Conservation (phyloP, 2,329 filamentous ascomycete species). For the Neophaeococcomyces aloes region DNA sequence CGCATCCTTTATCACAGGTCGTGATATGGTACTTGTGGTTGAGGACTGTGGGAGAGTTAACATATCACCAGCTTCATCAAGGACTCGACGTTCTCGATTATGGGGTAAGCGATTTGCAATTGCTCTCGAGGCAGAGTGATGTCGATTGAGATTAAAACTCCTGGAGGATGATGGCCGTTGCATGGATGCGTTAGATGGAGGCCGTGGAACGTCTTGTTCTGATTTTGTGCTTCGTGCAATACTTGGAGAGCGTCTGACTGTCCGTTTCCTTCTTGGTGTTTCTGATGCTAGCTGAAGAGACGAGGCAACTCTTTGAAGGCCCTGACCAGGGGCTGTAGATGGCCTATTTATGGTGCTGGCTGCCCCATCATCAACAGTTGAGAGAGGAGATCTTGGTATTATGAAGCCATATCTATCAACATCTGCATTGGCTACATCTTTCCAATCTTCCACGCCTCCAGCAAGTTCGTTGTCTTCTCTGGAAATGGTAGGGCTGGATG, state of each 20-base stretch:
- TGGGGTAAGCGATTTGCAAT: constrained; percentile 44
- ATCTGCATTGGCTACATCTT: constrained; percentile 47
- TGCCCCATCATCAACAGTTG: constrained; percentile 18
- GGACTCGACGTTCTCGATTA: constrained; percentile 43
- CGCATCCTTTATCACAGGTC: not conserved
- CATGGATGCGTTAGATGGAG: constrained; percentile 14
- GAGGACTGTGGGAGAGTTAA: constrained; percentile 40
- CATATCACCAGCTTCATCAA: constrained; percentile 56
- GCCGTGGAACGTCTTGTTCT: constrained; percentile 18
- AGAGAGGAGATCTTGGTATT: constrained; percentile 26
- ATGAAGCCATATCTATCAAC: constrained; percentile 60
- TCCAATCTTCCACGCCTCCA: constrained; percentile 56
- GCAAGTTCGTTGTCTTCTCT: constrained; percentile 48
- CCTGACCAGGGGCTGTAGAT: constrained; percentile 26
- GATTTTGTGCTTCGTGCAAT: constrained; percentile 37
- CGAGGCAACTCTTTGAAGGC: constrained; percentile 50
- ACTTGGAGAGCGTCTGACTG: constrained; percentile 41
- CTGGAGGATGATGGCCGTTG: constrained; percentile 10
- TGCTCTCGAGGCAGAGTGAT: constrained; percentile 39
- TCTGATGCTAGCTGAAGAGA: constrained; percentile 47
- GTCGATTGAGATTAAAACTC: constrained; percentile 29
- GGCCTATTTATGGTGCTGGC: constrained; percentile 13
- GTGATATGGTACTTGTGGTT: constrained; percentile 1
- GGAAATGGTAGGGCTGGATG: constrained; percentile 13
- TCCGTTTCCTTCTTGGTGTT: constrained; percentile 44